Evolutionary conservation across 371 early-diverging fungal genomes (phyloP).

Genomic region (Funneliformis caledonium): DNA sequence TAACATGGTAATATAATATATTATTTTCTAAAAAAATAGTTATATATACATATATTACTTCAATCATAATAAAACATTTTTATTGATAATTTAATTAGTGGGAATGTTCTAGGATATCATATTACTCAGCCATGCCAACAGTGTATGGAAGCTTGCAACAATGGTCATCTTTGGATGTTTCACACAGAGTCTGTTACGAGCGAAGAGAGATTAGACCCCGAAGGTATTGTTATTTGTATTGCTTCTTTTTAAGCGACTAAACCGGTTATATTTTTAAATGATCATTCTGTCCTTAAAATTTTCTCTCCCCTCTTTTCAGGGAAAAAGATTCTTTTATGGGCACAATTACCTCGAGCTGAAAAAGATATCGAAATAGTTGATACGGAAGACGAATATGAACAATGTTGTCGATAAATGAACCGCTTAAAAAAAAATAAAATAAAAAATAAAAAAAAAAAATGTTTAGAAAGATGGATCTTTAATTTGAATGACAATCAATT

Average conservation of each 20-base stretch:
- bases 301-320: slow-evolving; percentile 27
- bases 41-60: too few species aligned
- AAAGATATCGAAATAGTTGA: slow-evolving; percentile 47
- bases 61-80: not conserved
- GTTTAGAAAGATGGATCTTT: not conserved
- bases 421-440: too few species aligned
- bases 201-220: slow-evolving; percentile 54
- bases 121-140: slow-evolving; percentile 93
- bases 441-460: too few species aligned
- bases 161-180: slow-evolving; percentile 99
- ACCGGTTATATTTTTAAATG: not conserved
- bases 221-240: slow-evolving; percentile 43
- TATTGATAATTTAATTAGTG: slow-evolving; percentile 51
- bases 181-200: slow-evolving; percentile 79
- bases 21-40: not conserved
- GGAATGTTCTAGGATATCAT: slow-evolving; percentile 95
- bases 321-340: slow-evolving; percentile 51
- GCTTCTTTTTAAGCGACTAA: not conserved
- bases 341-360: slow-evolving; percentile 57
- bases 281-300: not conserved
- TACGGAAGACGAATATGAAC: slow-evolving; percentile 11
- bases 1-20: slow-evolving; percentile 75
- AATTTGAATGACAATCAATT: not conserved
- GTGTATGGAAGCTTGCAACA: slow-evolving; percentile 92
- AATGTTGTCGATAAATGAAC: slow-evolving; percentile 10